A percentile compares a stretch with the other conserved stretches of the same genome.
Conservation (phyloP, 1,284 basidiomycete genomes). For the Sporisorium graminicola region DNA sequence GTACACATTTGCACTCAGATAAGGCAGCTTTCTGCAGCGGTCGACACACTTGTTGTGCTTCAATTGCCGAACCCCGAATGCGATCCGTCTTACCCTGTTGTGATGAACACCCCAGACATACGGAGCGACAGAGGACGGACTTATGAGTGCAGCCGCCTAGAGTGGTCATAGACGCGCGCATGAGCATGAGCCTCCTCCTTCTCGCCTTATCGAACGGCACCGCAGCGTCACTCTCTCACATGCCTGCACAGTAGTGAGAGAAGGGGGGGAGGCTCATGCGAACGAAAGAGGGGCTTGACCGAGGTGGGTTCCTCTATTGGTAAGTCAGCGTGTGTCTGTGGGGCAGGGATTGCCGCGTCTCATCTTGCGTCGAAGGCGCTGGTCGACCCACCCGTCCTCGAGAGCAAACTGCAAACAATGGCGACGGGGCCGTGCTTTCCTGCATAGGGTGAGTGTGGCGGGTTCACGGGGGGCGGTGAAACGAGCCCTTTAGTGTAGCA, state of each 20-base stretch:
- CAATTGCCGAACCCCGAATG: background rate
- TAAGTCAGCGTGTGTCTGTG: too few relatives aligned
- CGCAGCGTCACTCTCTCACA: background rate
- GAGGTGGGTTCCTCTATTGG: too few relatives aligned
- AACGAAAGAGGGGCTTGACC: background rate
- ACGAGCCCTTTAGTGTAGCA: background rate
- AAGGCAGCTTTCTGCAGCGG: background rate
- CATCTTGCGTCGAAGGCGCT: background rate
- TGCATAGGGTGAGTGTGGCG: background rate
- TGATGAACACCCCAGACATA: too few relatives aligned
- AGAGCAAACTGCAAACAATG: too few relatives aligned
- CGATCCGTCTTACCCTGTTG: too few relatives aligned
- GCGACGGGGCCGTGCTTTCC: background rate
- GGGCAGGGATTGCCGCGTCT: background rate
- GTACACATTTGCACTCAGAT: constrained; percentile 1
- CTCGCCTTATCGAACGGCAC: background rate
- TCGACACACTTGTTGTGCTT: too few relatives aligned
- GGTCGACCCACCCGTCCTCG: too few relatives aligned
- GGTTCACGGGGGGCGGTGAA: background rate
- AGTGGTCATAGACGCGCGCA: too few relatives aligned
- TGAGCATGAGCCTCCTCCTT: too few relatives aligned
- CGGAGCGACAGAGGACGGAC: too few relatives aligned
- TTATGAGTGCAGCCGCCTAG: too few relatives aligned
- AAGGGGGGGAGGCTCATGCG: background rate
- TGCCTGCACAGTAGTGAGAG: background rate